Evolutionary conservation across 805 yeast species (phyloP).

Genomic region (Saccharomycopsis sp.): DNA sequence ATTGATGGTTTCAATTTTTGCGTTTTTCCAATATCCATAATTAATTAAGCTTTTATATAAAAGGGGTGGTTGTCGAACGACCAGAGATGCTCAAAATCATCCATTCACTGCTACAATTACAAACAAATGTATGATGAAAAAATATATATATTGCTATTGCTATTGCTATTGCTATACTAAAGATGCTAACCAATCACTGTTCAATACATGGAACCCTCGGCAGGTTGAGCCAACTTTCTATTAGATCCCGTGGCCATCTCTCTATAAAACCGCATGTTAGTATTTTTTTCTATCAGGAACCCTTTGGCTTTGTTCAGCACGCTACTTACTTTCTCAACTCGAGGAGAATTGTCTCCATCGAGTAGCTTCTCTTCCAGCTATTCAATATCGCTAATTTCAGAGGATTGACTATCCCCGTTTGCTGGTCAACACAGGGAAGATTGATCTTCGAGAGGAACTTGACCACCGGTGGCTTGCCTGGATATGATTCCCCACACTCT

Average conservation of each 20-base stretch:
- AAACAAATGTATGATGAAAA: too few species aligned
- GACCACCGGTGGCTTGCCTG: slow-evolving; percentile 83
- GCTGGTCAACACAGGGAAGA: slow-evolving; percentile 78
- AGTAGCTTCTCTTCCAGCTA: slow-evolving; percentile 84
- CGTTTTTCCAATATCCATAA: not conserved
- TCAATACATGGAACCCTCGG: slow-evolving; percentile 72
- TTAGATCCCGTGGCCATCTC: slow-evolving; percentile 82
- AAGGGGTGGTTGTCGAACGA: not conserved
- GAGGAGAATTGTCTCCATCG: slow-evolving; percentile 87
- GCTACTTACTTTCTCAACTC: slow-evolving; percentile 62
- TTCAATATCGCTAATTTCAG: slow-evolving; percentile 59
- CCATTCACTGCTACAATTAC: too few species aligned
- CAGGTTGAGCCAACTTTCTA: slow-evolving; percentile 83
- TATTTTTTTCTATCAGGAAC: not conserved
- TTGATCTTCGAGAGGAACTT: slow-evolving; percentile 78
- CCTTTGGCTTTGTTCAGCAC: too few species aligned
- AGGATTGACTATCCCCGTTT: slow-evolving; percentile 49
- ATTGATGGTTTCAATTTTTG: not conserved
- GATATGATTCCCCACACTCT: slow-evolving; percentile 78
- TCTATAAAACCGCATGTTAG: slow-evolving; percentile 20
- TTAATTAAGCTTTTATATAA: not conserved
- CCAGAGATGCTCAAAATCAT: not conserved
- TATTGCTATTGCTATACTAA: too few species aligned
- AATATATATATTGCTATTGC: too few species aligned
- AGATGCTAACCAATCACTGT: too few species aligned